phyloP scores from a whole-genome alignment of 441 rosid species.

The Croton laevigatus region DNA sequence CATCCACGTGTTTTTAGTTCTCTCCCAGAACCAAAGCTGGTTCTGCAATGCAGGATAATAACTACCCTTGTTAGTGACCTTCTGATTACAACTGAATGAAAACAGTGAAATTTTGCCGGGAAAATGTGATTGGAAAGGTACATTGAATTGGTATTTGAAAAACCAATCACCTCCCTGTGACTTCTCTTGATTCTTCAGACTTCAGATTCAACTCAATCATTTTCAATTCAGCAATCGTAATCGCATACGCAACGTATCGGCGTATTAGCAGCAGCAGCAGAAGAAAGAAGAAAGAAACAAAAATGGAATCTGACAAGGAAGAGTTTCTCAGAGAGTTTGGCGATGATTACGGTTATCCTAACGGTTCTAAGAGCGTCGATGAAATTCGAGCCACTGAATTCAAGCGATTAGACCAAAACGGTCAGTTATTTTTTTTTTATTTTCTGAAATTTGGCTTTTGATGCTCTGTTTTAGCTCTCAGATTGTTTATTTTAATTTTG shows the following conservation, averaged over 20 bases:
- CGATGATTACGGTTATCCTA: slow-evolving; percentile 71
- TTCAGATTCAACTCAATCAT: no score
- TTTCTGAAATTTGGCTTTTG: no score
- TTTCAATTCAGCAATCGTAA: no score
- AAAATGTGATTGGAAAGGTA: no score
- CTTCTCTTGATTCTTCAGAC: no score
- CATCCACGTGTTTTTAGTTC: no score
- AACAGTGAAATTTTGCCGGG: neutral
- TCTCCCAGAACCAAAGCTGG: no score
- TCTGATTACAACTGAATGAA: no score
- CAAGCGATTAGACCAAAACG: slow-evolving; percentile 60
- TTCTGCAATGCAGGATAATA: no score
- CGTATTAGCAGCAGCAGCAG: no score
- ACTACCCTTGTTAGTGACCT: no score
- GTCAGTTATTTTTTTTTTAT: slow-evolving; percentile 25
- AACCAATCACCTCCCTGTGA: neutral
- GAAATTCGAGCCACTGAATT: slow-evolving; percentile 78
- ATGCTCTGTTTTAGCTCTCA: neutral
- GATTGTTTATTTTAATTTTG: neutral
- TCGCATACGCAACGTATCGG: neutral
- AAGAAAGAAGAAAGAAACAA: neutral
- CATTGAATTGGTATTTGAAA: neutral
- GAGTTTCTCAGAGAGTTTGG: slow-evolving; percentile 71
- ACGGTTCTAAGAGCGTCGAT: slow-evolving; percentile 61
- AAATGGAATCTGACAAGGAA: slow-evolving; percentile 41